Evolutionary conservation across 1,284 basidiomycete species (phyloP).

Genomic region (Pulchroboletus neoregius): DNA sequence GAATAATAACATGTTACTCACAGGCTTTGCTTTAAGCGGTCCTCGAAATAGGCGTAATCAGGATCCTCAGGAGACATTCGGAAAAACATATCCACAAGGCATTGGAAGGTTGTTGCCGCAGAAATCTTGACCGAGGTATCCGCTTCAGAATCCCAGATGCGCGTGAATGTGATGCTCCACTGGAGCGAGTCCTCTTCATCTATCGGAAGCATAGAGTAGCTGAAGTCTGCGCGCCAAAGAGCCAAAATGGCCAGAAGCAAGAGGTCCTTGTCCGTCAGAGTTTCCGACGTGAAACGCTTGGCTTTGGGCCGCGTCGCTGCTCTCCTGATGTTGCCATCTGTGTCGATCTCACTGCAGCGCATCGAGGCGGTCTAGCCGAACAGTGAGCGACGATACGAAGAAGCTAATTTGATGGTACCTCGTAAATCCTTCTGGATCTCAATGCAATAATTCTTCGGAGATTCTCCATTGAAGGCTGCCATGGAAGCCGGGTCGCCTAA

Average conservation of each 20-base stretch:
- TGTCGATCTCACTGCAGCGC: conserved; percentile 54
- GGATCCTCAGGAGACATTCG: conserved; percentile 40
- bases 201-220: conserved; percentile 43
- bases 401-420: conserved; percentile 37
- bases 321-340: conserved; percentile 51
- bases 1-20: conserved; percentile 13
- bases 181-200: conserved; percentile 37
- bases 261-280: conserved; percentile 60
- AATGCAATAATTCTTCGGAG: conserved; percentile 43
- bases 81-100: conserved; percentile 45
- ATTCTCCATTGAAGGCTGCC: conserved; percentile 51
- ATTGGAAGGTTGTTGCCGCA: conserved; percentile 45
- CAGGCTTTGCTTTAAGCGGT: conserved; percentile 37
- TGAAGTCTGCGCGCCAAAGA: conserved; percentile 57
- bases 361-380: conserved; percentile 42
- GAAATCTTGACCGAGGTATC: conserved; percentile 66
- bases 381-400: conserved; percentile 11
- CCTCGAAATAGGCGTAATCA: conserved; percentile 32
- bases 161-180: conserved; percentile 46
- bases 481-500: conserved; percentile 53
- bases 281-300: conserved; percentile 53
- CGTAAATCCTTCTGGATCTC: conserved; percentile 55
- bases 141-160: conserved; percentile 57
- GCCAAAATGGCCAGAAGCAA: conserved; percentile 62
- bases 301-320: conserved; percentile 55